phyloP scores from a whole-genome alignment of 1,139 yeast genomes.

The Diutina mesorugosa region DNA sequence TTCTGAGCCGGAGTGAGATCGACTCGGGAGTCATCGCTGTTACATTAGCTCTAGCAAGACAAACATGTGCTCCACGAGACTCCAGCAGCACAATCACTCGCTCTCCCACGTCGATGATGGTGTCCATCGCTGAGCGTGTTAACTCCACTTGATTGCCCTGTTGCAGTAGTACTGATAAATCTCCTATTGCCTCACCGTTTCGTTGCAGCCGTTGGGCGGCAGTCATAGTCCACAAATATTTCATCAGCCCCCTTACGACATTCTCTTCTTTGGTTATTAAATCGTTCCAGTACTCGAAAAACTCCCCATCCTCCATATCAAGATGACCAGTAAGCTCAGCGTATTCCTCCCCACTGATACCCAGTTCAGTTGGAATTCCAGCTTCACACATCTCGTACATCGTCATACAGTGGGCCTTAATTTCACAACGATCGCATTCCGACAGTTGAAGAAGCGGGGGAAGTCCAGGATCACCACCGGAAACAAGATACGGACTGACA shows the following conservation, averaged over 20 bases:
- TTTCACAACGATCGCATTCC: slow-evolving; percentile 58
- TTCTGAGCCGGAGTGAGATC: background rate
- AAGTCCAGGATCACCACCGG: slow-evolving; percentile 30
- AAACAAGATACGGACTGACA: slow-evolving; percentile 45
- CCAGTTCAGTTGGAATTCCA: slow-evolving; percentile 38
- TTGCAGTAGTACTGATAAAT: slow-evolving; percentile 3
- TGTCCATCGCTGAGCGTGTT: background rate
- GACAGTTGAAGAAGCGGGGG: slow-evolving; percentile 49
- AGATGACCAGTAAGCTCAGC: slow-evolving; percentile 39
- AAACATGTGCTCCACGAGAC: background rate
- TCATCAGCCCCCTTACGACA: slow-evolving; percentile 35
- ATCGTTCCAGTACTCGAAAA: slow-evolving; percentile 62
- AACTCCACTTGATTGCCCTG: background rate
- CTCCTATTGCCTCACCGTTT: slow-evolving; percentile 49
- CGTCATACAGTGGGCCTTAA: slow-evolving; percentile 54
- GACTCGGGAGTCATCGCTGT: background rate
- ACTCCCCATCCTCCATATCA: slow-evolving; percentile 27
- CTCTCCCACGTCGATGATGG: background rate
- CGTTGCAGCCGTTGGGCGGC: slow-evolving; percentile 46
- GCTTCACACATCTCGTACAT: slow-evolving; percentile 46
- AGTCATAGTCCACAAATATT: slow-evolving; percentile 59
- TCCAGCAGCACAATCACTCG: background rate
- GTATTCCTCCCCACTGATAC: slow-evolving; percentile 33
- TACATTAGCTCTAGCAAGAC: background rate
- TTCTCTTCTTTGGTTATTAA: slow-evolving; percentile 68